Conservation (phyloP, 2,329 filamentous ascomycete species). For the Cordyceps cicadae region DNA sequence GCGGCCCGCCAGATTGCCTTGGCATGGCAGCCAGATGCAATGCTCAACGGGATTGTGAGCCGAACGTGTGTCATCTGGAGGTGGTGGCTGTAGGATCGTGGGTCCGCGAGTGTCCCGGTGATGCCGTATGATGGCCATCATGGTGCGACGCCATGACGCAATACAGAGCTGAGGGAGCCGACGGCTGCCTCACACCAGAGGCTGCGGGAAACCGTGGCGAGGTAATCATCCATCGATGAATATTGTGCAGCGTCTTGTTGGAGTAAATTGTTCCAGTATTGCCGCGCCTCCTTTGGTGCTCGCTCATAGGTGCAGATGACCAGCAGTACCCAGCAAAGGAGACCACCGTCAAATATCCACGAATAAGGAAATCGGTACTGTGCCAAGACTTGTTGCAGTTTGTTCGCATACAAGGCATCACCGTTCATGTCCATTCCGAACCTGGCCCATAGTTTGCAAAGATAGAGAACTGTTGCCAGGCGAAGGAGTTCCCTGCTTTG, state of each 20-base stretch:
- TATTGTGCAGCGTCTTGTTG: background rate
- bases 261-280: background rate
- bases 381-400: too few species aligned
- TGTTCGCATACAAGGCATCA: too few species aligned
- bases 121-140: background rate
- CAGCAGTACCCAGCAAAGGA: too few species aligned
- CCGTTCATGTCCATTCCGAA: too few species aligned
- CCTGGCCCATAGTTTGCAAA: too few species aligned
- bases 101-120: background rate
- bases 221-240: background rate
- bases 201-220: background rate
- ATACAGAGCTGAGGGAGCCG: background rate
- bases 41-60: background rate
- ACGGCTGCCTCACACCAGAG: background rate
- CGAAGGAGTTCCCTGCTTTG: too few species aligned
- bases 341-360: too few species aligned
- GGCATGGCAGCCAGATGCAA: background rate
- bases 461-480: too few species aligned
- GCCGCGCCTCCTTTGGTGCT: background rate
- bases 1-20: background rate
- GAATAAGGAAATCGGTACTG: too few species aligned
- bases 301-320: background rate
- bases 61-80: background rate
- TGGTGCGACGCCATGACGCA: background rate
- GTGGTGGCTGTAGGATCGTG: background rate